Base-by-base conservation (phyloP, 176 grass and related monocot species). In the Cymbopogon citratus region DNA sequence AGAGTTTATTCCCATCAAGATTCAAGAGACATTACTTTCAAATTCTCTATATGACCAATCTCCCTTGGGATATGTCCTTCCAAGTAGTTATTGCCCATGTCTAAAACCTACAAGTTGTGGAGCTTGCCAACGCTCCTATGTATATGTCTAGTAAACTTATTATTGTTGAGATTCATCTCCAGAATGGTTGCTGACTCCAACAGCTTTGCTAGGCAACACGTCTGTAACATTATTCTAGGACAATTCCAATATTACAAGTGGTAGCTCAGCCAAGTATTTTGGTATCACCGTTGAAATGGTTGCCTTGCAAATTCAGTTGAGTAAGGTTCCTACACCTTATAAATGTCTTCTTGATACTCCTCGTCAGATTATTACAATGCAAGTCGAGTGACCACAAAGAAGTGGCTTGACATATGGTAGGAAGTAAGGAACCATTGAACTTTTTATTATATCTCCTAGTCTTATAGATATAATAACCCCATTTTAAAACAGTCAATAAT, bases 251-350 rank as follows among this genome's bases (percentile, higher is more conserved):
- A 25, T 83, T 46, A 87, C 74, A 2, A 93, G 88, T 0, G 84
- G 91, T 66, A 97, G 73, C 46, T 93, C 64, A 76, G 84, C 85
- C 29, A 97, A 78, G 83, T 97, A 97, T 31, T 46, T 78, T 5
- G 94, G 91, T 89, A 97, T 80, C 78, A 1, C 94, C 86, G 74
- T 81, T 75, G 72, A 97, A 81, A 63, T 83, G 84, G 78, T 93
- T 93, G n/a, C 69, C 84, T 74, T 79, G 29, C 65, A 97, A 82
- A 77, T 78, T 85, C 41, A 97, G 69, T 71, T 78, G 66, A 74
- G 86, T 91, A 71, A 97, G 88, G 25, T 93, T 89, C 46, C 23
- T 82, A 69, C 94, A 91, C 38, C 59, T 66, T 83, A 81, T 86
- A 67, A 97, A 89, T 64, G 86, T 84, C 80, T 83, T 59, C 7